Conservation (phyloP, 1,139 yeast species). For the Casaregolazyma suthepensis region DNA sequence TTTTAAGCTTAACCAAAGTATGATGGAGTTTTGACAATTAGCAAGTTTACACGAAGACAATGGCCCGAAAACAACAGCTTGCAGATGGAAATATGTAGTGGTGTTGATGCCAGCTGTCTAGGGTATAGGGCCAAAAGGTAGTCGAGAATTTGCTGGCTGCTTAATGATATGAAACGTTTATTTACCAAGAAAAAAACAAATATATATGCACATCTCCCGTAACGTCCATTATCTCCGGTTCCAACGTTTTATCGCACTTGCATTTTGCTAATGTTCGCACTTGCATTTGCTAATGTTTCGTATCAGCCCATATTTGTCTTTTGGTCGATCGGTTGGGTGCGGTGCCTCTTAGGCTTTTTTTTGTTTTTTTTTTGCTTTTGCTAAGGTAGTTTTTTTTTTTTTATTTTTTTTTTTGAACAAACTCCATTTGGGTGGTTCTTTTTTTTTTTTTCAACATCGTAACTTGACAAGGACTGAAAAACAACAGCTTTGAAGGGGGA, state of each 20-base stretch:
- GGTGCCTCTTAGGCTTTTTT: neutral
- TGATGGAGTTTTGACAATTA: neutral
- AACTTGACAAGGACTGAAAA: neutral
- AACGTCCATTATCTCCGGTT: too few species aligned
- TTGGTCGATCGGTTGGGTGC: neutral
- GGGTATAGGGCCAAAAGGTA: neutral
- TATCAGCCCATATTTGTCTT: neutral
- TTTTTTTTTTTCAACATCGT: neutral
- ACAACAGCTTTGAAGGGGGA: neutral
- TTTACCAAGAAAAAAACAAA: neutral
- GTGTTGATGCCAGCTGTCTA: neutral
- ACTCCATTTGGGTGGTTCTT: neutral
- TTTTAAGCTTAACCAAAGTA: neutral
- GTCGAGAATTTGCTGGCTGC: too few species aligned
- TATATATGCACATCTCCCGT: neutral
- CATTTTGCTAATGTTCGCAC: neutral
- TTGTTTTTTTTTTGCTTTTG: neutral
- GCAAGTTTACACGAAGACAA: neutral
- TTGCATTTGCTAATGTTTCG: neutral
- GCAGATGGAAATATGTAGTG: neutral
- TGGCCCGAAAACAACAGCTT: neutral
- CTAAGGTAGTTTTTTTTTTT: neutral
- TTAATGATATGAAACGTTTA: too few species aligned
- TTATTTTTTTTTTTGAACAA: neutral
- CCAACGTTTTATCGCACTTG: neutral